These are phyloP conservation scores for Pythium chondricola DNA, from an alignment of 352 stramenopile genomes.

Conservation along the genomic window DNA sequence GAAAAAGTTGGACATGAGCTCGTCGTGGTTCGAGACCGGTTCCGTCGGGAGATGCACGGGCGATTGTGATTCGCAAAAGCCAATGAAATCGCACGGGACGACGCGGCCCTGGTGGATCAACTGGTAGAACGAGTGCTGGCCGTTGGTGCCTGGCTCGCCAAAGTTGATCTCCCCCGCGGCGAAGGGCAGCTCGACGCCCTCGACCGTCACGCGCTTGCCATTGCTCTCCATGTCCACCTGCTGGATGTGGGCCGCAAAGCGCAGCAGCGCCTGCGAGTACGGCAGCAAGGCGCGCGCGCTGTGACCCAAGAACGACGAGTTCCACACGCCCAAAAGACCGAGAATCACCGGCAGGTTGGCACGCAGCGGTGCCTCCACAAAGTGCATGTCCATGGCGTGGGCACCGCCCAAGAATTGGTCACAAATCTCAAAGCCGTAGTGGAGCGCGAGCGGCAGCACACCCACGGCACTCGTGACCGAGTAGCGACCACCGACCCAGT, in stretches of 20 bases:
- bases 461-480: conserved; percentile 96
- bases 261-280: conserved; percentile 91
- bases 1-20: conserved; percentile 99
- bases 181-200: conserved; percentile 93
- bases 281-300: conserved; percentile 87
- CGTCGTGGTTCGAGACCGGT: conserved; percentile 96
- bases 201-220: conserved; percentile 95
- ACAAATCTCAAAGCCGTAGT: conserved; percentile 93
- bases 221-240: conserved; percentile 99
- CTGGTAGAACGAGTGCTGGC: conserved; percentile 99
- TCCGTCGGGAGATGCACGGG: conserved; percentile 69
- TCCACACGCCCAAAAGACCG: conserved; percentile 97
- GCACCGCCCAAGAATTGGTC: conserved; percentile 93
- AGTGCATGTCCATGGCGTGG: conserved; percentile 97
- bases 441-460: conserved; percentile 93
- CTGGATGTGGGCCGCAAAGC: conserved; percentile 97
- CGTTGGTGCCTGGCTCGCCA: conserved; percentile 97
- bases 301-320: conserved; percentile 97
- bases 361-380: conserved; percentile 89
- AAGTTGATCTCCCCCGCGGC: conserved; percentile 96
- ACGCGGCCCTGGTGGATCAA: conserved; percentile 97
- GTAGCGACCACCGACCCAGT: conserved; percentile 98
- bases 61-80: conserved; percentile 95
- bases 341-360: conserved; percentile 97
- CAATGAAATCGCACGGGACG: conserved; percentile 98